Conservation (phyloP, 148 eudicot species). For the Polygonum aviculare region DNA sequence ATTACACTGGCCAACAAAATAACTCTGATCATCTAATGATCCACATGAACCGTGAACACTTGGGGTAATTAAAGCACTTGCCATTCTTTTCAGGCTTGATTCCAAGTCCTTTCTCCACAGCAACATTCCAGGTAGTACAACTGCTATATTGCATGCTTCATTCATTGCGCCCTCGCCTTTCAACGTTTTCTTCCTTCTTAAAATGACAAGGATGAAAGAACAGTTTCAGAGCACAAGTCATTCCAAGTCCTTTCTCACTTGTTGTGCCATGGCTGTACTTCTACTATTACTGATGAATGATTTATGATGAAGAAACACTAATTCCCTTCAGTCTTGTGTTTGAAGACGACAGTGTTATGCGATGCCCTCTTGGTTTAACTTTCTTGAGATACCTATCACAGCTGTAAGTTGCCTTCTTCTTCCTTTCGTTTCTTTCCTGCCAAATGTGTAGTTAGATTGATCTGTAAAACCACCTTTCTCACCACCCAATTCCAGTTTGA, state of each 20-base stretch:
- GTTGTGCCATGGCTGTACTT: background rate
- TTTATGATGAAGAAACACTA: background rate
- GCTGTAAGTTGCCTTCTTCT: slow-evolving; percentile 45
- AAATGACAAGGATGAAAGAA: too few species aligned
- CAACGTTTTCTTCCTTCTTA: too few species aligned
- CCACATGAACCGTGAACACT: too few species aligned
- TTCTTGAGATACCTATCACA: slow-evolving; percentile 75
- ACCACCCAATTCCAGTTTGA: background rate
- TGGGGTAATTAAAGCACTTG: too few species aligned
- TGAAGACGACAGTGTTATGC: slow-evolving; percentile 67
- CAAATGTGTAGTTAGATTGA: background rate
- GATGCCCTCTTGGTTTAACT: slow-evolving; percentile 84
- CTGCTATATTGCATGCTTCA: too few species aligned
- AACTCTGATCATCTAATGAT: too few species aligned
- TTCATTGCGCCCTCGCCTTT: too few species aligned
- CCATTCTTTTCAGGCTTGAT: too few species aligned
- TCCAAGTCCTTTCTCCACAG: too few species aligned
- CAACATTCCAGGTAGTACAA: too few species aligned
- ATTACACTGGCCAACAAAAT: too few species aligned
- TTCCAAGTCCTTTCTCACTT: background rate
- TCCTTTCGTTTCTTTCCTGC: background rate
- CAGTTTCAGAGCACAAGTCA: too few species aligned
- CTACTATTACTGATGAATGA: background rate
- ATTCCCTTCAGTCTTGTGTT: slow-evolving; percentile 10
- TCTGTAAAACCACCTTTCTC: background rate